These are phyloP conservation scores for Houttuynia cordata DNA, from an alignment of 164 flowering plant species.

Conservation along the genomic window DNA sequence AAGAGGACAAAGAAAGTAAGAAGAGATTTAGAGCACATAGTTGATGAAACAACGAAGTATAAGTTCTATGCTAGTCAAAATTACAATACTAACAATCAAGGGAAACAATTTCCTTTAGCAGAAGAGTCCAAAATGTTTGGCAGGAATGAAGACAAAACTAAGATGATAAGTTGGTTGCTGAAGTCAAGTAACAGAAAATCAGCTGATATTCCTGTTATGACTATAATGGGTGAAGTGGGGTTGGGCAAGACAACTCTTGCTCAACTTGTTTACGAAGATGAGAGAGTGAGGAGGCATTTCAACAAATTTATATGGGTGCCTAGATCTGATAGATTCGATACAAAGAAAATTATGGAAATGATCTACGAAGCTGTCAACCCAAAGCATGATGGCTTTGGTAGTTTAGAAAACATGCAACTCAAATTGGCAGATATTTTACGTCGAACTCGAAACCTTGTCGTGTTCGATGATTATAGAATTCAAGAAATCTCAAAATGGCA, in stretches of 20 bases:
- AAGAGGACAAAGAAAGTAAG: not conserved
- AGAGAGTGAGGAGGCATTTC: not conserved
- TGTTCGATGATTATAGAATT: slow-evolving; percentile 7
- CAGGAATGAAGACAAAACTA: not conserved
- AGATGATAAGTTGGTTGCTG: not conserved
- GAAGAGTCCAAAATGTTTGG: slow-evolving; percentile 1
- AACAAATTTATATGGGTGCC: not conserved
- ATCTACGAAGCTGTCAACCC: not conserved
- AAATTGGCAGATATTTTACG: not conserved
- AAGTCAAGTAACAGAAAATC: not conserved
- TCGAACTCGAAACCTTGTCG: slow-evolving; percentile 2
- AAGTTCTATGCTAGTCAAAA: not conserved
- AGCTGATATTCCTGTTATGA: not conserved
- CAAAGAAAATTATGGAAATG: not conserved
- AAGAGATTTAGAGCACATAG: not conserved
- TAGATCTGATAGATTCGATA: not conserved
- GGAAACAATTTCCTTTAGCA: not conserved
- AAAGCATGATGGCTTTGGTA: not conserved
- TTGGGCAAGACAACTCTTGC: slow-evolving; percentile 11
- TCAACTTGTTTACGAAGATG: slow-evolving; percentile 4
- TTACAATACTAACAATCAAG: not conserved
- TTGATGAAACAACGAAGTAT: not conserved
- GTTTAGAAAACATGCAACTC: not conserved
- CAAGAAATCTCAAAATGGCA: slow-evolving; percentile 3
- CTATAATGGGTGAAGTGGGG: slow-evolving; percentile 8